Evolutionary conservation across 352 stramenopile species (phyloP).

Genomic region (Phytophthora fragariaefolia): DNA sequence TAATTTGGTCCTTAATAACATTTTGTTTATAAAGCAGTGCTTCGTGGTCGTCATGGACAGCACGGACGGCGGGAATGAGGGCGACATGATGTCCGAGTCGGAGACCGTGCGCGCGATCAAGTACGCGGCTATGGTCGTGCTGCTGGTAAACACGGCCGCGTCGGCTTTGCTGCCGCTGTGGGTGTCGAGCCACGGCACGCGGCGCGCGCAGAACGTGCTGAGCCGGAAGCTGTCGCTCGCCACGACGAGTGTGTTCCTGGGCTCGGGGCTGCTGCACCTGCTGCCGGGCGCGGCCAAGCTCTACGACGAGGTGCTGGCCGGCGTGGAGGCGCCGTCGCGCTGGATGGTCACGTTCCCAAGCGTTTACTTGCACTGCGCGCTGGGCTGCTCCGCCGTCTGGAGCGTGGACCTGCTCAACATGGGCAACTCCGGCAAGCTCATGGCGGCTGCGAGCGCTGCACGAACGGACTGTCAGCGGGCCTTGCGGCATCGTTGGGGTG

Average conservation of each 20-base stretch:
- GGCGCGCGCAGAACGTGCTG: constrained; percentile 43
- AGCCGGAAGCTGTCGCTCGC: constrained; percentile 67
- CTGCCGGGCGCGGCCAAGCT: constrained; percentile 63
- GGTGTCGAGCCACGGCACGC: constrained; percentile 54
- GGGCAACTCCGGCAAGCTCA: constrained; percentile 70
- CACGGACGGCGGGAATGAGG: too few relatives aligned
- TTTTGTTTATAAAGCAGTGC: too few relatives aligned
- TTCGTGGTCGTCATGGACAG: too few relatives aligned
- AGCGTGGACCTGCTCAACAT: constrained; percentile 68
- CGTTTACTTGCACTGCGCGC: constrained; percentile 55
- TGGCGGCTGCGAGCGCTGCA: constrained; percentile 63
- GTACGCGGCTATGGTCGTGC: constrained; percentile 47
- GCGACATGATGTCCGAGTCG: too few relatives aligned
- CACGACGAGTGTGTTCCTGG: constrained; percentile 69
- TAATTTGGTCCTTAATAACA: too few relatives aligned
- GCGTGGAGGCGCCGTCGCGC: constrained; percentile 28
- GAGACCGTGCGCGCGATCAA: constrained; percentile 52
- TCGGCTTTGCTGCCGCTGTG: constrained; percentile 63
- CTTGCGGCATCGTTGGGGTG: not conserved
- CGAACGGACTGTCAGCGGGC: constrained; percentile 52
- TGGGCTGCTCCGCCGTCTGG: constrained; percentile 68
- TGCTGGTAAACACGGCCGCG: constrained; percentile 64
- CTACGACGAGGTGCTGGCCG: constrained; percentile 50
- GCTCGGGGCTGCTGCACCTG: constrained; percentile 65
- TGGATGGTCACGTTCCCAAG: constrained; percentile 60